Evolutionary conservation across 2,329 filamentous ascomycete species (phyloP).

Genomic region (Aspergillus pseudoviridinutans): DNA sequence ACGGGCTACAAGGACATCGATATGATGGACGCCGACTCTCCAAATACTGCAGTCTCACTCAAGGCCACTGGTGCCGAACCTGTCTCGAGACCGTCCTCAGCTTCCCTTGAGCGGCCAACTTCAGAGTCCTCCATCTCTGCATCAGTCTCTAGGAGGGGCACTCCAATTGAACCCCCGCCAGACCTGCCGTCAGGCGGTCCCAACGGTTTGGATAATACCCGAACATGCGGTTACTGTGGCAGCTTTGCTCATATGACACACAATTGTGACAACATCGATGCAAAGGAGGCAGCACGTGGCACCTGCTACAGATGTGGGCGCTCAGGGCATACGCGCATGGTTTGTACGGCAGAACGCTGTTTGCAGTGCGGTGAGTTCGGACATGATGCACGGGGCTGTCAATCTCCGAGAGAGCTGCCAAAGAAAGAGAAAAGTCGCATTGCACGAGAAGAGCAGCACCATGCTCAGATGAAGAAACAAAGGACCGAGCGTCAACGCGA

Average conservation of each 20-base stretch:
- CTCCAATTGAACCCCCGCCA: conserved; percentile 21
- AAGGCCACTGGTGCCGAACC: conserved; percentile 19
- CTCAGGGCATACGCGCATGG: conserved; percentile 33
- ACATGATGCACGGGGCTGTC: conserved; percentile 36
- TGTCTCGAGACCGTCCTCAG: conserved; percentile 31
- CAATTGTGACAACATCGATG: conserved; percentile 45
- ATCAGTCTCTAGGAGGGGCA: conserved; percentile 22
- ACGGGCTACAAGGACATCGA: conserved; percentile 42
- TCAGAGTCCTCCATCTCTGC: conserved; percentile 18
- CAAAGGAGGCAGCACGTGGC: conserved; percentile 34
- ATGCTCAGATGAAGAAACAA: conserved; percentile 30
- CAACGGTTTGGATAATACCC: conserved; percentile 41
- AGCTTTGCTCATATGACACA: conserved; percentile 42
- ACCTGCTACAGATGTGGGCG: conserved; percentile 42
- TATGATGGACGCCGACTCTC: conserved; percentile 36
- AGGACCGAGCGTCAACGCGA: conserved; percentile 36
- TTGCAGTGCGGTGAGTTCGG: conserved; percentile 43
- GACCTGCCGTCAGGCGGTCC: conserved; percentile 42
- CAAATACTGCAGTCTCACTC: conserved; percentile 10
- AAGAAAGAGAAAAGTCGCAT: conserved; percentile 36
- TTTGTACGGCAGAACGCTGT: conserved; percentile 42
- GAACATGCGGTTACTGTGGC: conserved; percentile 44
- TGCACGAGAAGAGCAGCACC: conserved; percentile 34
- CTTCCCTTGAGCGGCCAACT: conserved; percentile 17
- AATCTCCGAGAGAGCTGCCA: conserved; percentile 28